Conservation (phyloP, 1,139 yeast species). For the Pneumocystis wakefieldiae region DNA sequence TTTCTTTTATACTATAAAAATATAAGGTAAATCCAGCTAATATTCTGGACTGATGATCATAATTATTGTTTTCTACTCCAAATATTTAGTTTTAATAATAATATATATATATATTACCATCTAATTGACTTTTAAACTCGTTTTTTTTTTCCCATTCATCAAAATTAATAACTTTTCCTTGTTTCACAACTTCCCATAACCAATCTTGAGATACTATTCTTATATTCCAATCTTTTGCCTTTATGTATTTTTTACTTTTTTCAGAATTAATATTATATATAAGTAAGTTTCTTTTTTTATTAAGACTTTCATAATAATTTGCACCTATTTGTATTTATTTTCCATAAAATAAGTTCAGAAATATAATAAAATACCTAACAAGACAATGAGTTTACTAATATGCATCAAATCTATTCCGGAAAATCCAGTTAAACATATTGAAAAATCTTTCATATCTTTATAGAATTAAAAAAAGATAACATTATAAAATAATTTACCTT, state of each 20-base stretch:
- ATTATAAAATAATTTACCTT: background rate
- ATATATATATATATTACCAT: background rate
- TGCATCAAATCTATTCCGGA: background rate
- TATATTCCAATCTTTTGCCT: conserved; percentile 2
- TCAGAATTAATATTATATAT: background rate
- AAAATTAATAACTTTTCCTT: background rate
- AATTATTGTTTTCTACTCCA: background rate
- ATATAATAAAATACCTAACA: background rate
- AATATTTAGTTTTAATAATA: background rate
- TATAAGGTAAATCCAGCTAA: background rate
- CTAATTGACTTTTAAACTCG: background rate
- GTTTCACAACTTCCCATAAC: conserved; percentile 2
- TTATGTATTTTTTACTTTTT: background rate
- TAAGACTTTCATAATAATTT: background rate
- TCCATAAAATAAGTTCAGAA: background rate
- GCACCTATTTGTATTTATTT: background rate
- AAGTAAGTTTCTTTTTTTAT: background rate
- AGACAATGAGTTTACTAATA: background rate
- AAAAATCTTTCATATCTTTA: background rate
- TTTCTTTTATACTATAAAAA: background rate
- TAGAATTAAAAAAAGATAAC: background rate
- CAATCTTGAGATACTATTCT: background rate
- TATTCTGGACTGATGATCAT: background rate
- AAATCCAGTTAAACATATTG: conserved; percentile 1
- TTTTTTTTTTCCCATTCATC: background rate